Evolutionary conservation across 371 early-diverging fungal species (phyloP).

Genomic region (Lichtheimia hyalospora): DNA sequence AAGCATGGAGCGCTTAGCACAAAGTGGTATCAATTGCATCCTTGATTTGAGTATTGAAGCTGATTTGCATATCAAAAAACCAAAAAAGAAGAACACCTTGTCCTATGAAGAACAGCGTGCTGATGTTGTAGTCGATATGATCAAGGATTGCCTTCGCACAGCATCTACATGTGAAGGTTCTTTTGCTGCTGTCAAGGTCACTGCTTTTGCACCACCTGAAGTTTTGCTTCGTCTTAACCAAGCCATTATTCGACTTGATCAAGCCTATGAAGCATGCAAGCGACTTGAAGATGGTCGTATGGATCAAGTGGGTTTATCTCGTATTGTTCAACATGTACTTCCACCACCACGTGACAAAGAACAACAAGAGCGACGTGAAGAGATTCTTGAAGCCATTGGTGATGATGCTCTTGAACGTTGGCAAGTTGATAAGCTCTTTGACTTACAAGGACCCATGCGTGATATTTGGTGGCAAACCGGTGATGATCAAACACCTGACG

Average conservation of each 20-base stretch:
- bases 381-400: constrained; percentile 14
- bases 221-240: constrained; percentile 75
- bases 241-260: constrained; percentile 40
- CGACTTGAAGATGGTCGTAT: constrained; percentile 25
- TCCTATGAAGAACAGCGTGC: constrained; percentile 40
- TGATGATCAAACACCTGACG: constrained; percentile 1
- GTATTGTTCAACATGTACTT: constrained; percentile 23
- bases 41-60: constrained; percentile 90
- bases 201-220: constrained; percentile 80
- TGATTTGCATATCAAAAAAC: constrained; percentile 57
- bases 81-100: constrained; percentile 71
- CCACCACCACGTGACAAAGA: constrained; percentile 23
- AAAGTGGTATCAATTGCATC: constrained; percentile 82
- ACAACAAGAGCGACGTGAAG: constrained; percentile 19
- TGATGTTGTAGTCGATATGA: constrained; percentile 57
- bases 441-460: constrained; percentile 34
- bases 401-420: constrained; percentile 23
- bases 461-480: constrained; percentile 33
- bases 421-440: constrained; percentile 34
- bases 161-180: constrained; percentile 44
- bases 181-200: constrained; percentile 89
- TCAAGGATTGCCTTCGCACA: constrained; percentile 56
- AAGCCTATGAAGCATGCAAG: constrained; percentile 30
- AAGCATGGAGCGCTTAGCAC: constrained; percentile 75
- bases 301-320: constrained; percentile 23